A percentile compares a stretch with the other conserved stretches of the same genome.
These are phyloP conservation scores for Cornus kousa DNA, from an alignment of 148 eudicot species.

Conservation along the genomic window DNA sequence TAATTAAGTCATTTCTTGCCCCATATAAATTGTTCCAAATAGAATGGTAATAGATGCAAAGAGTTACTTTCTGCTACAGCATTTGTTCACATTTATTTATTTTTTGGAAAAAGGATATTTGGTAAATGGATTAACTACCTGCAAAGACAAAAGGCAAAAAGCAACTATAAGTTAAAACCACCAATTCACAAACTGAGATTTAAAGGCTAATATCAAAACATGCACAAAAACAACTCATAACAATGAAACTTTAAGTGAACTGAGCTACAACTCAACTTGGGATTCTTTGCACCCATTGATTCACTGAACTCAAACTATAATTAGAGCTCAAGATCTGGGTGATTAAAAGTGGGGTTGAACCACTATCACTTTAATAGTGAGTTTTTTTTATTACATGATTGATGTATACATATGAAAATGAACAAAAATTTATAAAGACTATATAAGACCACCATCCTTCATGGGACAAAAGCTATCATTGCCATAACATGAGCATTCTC, in stretches of 20 bases:
- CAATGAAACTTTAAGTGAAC: not conserved
- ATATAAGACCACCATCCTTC: not conserved
- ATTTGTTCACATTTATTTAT: not conserved
- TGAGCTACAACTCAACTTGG: not conserved
- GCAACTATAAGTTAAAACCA: not conserved
- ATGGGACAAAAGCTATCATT: not conserved
- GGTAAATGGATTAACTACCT: conserved; percentile 16
- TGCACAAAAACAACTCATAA: not conserved
- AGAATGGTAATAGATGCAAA: not conserved
- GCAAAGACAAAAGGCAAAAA: conserved; percentile 4
- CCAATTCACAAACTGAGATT: not conserved
- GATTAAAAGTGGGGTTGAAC: not conserved
- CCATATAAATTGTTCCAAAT: not conserved
- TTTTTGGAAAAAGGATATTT: conserved; percentile 14
- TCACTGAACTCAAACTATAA: too few species aligned
- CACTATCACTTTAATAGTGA: not conserved
- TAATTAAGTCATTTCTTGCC: not conserved
- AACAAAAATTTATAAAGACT: not conserved
- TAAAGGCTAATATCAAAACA: not conserved
- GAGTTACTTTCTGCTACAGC: not conserved
- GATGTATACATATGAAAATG: not conserved
- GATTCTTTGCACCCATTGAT: too few species aligned
- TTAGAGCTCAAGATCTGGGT: not conserved
- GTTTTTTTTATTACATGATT: not conserved
- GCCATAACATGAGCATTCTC: not conserved